Base-by-base conservation (phyloP, 805 yeast species). In the Zygosaccharomyces gambellarensis region DNA sequence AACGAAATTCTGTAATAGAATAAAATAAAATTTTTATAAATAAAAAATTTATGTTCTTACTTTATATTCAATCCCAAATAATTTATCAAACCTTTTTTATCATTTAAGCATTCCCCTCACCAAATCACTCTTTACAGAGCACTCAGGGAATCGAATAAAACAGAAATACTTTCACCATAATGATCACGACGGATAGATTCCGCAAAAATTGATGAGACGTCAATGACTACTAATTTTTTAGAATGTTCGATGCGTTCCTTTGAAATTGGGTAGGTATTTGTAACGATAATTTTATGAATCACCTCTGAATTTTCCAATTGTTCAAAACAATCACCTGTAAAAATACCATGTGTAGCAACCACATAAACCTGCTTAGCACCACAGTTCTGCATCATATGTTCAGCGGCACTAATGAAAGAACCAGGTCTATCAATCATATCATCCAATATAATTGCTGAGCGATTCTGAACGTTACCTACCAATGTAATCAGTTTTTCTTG, bases 101-200 rank as follows among this genome's bases (percentile, higher is more conserved):
- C 38, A 9, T 14, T 17, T 34, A 34, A 9, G 21, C 14, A 6
- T 14, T 25, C 38, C 38, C 38, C 38, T 10, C 19, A 14, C 22
- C 36, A 34, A 14, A 14, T 3, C 34, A 17, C 28, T 30, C 19
- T 34, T 36, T 42, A 69, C 46, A 68, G 56, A 36, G 70, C 79
- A 43, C 90, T 86, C 56, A 90, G 76, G 44, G 95, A 89, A 69
- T 90, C 96, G 67, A 92, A 90, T 60, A 90, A 73, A 19, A 90
- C 96, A 36, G 96, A 87, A 54, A 92, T 90, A 60, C 95, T 85
- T 74, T 92, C 98, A 68, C 99, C 99, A 62, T 92, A 90, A 69
- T 94, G 99, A 67, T 94, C 97, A 74, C 99, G 86, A 73, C 99
- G 84, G 53, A 94, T 92, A 71, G 98, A 94, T 74, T 94, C 99